These are phyloP conservation scores for Podospora australis DNA, from an alignment of 495 filamentous ascomycete genomes.

Conservation along the genomic window DNA sequence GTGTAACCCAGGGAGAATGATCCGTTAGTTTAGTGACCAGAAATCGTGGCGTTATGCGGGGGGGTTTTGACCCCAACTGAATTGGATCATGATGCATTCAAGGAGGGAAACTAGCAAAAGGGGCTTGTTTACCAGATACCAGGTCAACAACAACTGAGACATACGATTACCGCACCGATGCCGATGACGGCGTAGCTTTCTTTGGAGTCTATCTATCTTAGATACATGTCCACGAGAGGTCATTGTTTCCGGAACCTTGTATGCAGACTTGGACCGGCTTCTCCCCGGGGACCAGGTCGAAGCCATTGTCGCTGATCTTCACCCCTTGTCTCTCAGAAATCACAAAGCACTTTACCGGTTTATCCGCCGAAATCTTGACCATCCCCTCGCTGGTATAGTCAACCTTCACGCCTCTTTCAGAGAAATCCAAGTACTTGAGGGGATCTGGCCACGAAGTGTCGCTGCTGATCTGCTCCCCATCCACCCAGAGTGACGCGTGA, in stretches of 20 bases:
- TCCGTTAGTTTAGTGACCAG: too few relatives aligned
- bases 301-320: conserved; percentile 41
- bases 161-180: too few relatives aligned
- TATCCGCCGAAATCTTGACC: conserved; percentile 28
- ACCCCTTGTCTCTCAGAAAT: conserved; percentile 36
- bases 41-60: too few relatives aligned
- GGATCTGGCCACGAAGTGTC: conserved; percentile 77
- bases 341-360: conserved; percentile 44
- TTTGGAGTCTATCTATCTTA: too few relatives aligned
- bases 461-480: conserved; percentile 46
- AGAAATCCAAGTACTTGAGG: conserved; percentile 68
- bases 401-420: conserved; percentile 27
- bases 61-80: too few relatives aligned
- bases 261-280: conserved; percentile 24
- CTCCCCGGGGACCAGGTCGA: conserved; percentile 42
- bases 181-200: too few relatives aligned
- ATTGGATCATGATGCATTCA: too few relatives aligned
- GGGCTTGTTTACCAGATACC: too few relatives aligned
- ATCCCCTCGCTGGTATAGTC: neutral
- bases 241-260: conserved; percentile 9
- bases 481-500: conserved; percentile 39
- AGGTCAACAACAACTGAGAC: too few relatives aligned
- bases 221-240: conserved; percentile 23
- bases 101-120: too few relatives aligned
- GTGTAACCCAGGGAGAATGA: too few relatives aligned